Evolutionary conservation across 2,329 filamentous ascomycete species (phyloP), one percentile per base, ranked within the genome.

Genomic region (Magnaporthales sp.): DNA sequence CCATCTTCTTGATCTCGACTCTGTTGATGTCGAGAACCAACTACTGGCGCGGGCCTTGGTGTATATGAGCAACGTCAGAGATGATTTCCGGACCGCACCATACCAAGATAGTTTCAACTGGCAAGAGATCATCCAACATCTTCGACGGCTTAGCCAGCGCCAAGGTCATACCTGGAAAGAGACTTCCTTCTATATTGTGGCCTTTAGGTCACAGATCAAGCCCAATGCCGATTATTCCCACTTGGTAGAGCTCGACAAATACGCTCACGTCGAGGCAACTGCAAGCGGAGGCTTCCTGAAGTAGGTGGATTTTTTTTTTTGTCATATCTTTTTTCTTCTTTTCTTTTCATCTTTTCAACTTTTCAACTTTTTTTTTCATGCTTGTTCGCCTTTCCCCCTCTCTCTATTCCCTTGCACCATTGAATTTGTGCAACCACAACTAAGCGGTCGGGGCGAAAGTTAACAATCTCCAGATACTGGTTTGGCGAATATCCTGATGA

Each of bases 101-200:
- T 97, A 96, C 77, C 76, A 81, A 3, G 84, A 88, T 2, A 87
- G 87, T 0, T 93, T 97, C 79, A 96, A 96, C 77, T 95, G 91
- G 88, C 69, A 75, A 3, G 78, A 84, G 58, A 82, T 92, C 15
- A 80, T 95, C 11, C 77, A 79, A 4, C 79, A 84, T 32, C 77
- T 95, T 65, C 81, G 78, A 67, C 73, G 79, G 1, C 79, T 93
- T 2, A 78, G 81, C 11, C 71, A 72, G 2, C 74, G 78, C 9
- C 82, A 83, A 13, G 77, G 77, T 6, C 77, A 83, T 69, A 68
- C 67, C 2, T 94, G 90, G 87, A 83, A 80, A 66, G 80, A 83
- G 68, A 84, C 83, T 64, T 83, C 80, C 30, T 96, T 94, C 79
- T 96, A 94, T 77, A 88, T 95, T 67, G 92, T 97, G 56, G 89